A percentile compares a stretch with the other conserved stretches of the same genome.
phyloP scores from a whole-genome alignment of 805 yeast species.

The Wickerhamiella azymoides region DNA sequence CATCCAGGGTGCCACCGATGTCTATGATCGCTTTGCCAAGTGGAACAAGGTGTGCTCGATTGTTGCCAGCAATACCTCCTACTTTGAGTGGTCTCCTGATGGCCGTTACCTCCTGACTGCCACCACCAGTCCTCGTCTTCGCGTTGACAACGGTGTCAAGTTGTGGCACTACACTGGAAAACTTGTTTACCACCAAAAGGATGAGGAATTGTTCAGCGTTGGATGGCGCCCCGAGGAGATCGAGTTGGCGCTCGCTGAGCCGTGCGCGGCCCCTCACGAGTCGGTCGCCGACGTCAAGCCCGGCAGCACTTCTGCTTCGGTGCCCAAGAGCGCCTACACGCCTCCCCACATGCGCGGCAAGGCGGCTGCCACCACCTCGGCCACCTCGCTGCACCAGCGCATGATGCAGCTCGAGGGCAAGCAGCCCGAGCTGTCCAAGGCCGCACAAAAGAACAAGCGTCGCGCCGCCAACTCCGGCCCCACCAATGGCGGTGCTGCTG shows the following conservation, averaged over 20 bases:
- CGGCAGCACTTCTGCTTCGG: conserved; percentile 31
- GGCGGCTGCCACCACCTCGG: conserved; percentile 24
- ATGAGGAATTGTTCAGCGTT: conserved; percentile 63
- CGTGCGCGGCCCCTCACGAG: conserved; percentile 53
- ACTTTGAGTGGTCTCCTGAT: conserved; percentile 95
- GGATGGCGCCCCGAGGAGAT: conserved; percentile 68
- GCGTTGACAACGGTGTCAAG: conserved; percentile 91
- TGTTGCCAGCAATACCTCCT: conserved; percentile 90
- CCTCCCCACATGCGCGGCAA: conserved; percentile 83
- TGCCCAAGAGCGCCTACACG: conserved; percentile 81
- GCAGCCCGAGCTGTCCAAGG: conserved; percentile 37
- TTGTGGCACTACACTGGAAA: conserved; percentile 88
- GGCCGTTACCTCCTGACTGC: conserved; percentile 89
- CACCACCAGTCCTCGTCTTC: conserved; percentile 88
- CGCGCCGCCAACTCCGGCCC: conserved; percentile 11
- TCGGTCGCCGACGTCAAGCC: conserved; percentile 41
- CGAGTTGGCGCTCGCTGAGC: conserved; percentile 33
- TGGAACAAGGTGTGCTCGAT: conserved; percentile 67
- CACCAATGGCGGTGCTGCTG: conserved; percentile 10
- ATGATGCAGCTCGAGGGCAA: conserved; percentile 20
- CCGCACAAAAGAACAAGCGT: conserved; percentile 62
- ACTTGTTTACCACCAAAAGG: conserved; percentile 63
- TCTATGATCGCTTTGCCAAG: conserved; percentile 80
- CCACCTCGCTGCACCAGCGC: conserved; percentile 19
- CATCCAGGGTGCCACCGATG: conserved; percentile 90